Percentiles rank a stretch among this genome's conserved stretches.
Evolutionary conservation across 371 early-diverging fungal species (phyloP).

Genomic region (Mortierella sp.): DNA sequence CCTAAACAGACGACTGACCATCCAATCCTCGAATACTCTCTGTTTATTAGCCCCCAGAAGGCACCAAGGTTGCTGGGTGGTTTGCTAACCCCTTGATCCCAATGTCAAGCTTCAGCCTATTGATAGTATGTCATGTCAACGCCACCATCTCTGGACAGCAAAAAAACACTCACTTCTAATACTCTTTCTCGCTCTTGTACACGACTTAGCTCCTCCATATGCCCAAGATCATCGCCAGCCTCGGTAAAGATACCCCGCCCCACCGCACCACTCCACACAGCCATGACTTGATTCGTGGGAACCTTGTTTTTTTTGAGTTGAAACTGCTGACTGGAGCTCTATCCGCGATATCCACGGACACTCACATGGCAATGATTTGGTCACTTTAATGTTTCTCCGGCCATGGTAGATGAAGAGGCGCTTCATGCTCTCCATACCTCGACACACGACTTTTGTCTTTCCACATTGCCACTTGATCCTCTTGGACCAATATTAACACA

Average conservation of each 20-base stretch:
- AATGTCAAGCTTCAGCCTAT: constrained; percentile 31
- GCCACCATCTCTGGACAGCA: background rate
- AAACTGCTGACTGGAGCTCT: too few relatives aligned
- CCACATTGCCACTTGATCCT: too few relatives aligned
- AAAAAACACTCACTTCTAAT: too few relatives aligned
- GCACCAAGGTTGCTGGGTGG: constrained; percentile 27
- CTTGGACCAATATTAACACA: too few relatives aligned
- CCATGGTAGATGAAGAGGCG: constrained; percentile 24
- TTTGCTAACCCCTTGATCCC: constrained; percentile 33
- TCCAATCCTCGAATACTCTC: too few relatives aligned
- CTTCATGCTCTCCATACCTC: constrained; percentile 9
- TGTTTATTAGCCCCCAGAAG: constrained; percentile 23
- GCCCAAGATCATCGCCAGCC: constrained; percentile 39
- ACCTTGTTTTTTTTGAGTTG: background rate
- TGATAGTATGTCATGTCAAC: constrained; percentile 17
- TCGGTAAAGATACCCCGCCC: constrained; percentile 19
- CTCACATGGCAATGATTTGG: background rate
- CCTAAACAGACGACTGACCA: too few relatives aligned
- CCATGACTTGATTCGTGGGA: background rate
- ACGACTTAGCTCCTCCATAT: constrained; percentile 32
- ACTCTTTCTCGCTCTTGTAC: too few relatives aligned
- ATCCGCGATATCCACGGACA: too few relatives aligned
- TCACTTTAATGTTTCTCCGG: background rate
- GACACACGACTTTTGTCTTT: too few relatives aligned
- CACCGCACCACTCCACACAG: too few relatives aligned